Conservation (phyloP, 2,329 filamentous ascomycete species). For the Botrytis porri region DNA sequence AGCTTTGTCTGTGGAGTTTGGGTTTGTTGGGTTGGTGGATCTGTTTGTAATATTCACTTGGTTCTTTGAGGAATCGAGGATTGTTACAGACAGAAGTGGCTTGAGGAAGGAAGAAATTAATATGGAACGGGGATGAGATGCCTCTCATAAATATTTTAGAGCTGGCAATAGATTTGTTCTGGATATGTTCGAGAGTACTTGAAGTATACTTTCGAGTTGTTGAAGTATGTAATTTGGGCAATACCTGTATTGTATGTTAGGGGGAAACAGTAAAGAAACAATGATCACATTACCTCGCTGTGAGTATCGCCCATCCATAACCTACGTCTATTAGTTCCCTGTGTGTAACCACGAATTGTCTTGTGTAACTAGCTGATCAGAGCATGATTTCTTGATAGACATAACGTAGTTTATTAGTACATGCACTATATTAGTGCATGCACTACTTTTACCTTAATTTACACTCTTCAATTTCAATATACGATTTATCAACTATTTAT, state of each 20-base stretch:
- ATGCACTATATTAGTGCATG: too few species aligned
- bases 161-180: neutral
- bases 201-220: neutral
- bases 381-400: neutral
- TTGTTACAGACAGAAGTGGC: neutral
- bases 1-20: neutral
- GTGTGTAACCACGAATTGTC: neutral
- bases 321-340: neutral
- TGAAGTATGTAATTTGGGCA: neutral
- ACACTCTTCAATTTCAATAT: too few species aligned
- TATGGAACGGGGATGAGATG: rapidly evolving
- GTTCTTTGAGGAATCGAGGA: neutral
- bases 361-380: neutral
- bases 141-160: neutral
- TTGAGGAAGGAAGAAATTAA: neutral
- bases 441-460: too few species aligned
- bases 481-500: too few species aligned
- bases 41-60: neutral
- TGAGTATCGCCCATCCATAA: neutral
- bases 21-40: neutral
- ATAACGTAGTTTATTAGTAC: too few species aligned
- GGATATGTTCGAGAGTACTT: neutral
- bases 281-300: neutral
- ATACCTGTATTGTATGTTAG: neutral
- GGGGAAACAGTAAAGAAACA: neutral